phyloP scores from a whole-genome alignment of 306 rosid genomes.

The Quillaja saponaria region DNA sequence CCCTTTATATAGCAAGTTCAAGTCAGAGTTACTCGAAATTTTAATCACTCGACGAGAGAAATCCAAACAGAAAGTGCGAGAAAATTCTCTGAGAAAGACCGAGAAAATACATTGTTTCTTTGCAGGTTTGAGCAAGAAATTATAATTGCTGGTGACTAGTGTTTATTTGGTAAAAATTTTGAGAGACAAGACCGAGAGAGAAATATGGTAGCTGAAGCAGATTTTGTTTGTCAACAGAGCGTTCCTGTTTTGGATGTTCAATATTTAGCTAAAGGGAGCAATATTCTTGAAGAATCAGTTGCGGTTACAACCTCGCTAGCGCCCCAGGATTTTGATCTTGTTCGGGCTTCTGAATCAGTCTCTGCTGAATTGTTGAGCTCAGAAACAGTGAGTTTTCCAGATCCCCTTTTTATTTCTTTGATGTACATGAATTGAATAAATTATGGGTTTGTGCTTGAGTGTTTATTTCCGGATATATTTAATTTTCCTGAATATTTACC shows the following conservation, averaged over 20 bases:
- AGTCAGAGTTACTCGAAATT: not conserved
- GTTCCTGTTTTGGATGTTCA: conserved; percentile 55
- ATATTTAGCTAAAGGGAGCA: conserved; percentile 46
- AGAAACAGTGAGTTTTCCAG: conserved; percentile 53
- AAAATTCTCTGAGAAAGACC: conserved; percentile 38
- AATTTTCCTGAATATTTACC: too few species aligned
- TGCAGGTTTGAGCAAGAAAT: conserved; percentile 14
- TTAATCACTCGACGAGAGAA: conserved; percentile 15
- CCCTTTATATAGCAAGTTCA: conserved; percentile 35
- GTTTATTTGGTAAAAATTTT: conserved; percentile 25
- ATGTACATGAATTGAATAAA: not conserved
- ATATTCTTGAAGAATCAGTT: conserved; percentile 48
- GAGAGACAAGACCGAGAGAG: not conserved
- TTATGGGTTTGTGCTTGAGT: conserved; percentile 3
- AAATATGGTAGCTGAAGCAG: conserved; percentile 80
- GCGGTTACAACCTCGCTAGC: conserved; percentile 15
- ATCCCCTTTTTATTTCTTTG: conserved; percentile 7
- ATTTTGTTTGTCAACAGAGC: conserved; percentile 55
- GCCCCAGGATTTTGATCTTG: conserved; percentile 44
- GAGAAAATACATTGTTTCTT: conserved; percentile 12
- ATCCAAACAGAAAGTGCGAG: conserved; percentile 36
- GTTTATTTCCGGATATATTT: too few species aligned
- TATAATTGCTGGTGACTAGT: conserved; percentile 2
- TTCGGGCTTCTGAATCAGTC: conserved; percentile 54
- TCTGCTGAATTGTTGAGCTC: conserved; percentile 54